These are phyloP conservation scores for Phytophthora pisi DNA, from an alignment of 352 stramenopile species.

Conservation along the genomic window DNA sequence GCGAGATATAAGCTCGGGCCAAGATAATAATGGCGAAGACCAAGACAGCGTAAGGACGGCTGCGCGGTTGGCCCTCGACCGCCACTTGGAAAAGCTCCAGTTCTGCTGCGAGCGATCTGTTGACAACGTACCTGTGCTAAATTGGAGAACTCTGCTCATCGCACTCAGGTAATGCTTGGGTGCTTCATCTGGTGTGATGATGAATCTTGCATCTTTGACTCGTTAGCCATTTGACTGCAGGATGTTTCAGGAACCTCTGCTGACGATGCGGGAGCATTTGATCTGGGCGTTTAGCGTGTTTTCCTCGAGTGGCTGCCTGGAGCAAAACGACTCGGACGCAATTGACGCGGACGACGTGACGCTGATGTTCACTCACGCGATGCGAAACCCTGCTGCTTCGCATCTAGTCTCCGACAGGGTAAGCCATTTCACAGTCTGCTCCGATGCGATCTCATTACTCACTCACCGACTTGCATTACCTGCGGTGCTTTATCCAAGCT, in stretches of 20 bases:
- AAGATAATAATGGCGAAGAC: conserved; percentile 16
- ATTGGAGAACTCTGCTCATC: conserved; percentile 71
- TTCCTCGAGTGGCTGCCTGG: conserved; percentile 54
- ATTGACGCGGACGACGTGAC: conserved; percentile 49
- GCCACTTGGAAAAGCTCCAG: conserved; percentile 66
- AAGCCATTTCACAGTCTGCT: background rate
- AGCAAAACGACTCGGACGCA: conserved; percentile 39
- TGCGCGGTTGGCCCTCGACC: conserved; percentile 38
- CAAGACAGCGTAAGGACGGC: conserved; percentile 12
- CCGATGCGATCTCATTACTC: background rate
- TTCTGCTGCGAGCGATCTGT: conserved; percentile 62
- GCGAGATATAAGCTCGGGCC: background rate
- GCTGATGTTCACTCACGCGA: conserved; percentile 58
- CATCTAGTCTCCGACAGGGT: conserved; percentile 65
- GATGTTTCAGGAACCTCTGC: conserved; percentile 65
- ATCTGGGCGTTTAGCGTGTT: conserved; percentile 67
- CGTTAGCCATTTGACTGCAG: conserved; percentile 13
- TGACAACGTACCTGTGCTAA: conserved; percentile 59
- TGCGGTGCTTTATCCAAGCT: conserved; percentile 33
- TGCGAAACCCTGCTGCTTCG: conserved; percentile 52
- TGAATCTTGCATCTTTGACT: background rate
- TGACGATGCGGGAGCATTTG: conserved; percentile 60
- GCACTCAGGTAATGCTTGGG: conserved; percentile 45
- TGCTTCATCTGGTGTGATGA: background rate
- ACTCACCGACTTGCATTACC: background rate